Base-by-base conservation (phyloP, 108 stramenopile species). In the Fistulifera pelliculosa region DNA sequence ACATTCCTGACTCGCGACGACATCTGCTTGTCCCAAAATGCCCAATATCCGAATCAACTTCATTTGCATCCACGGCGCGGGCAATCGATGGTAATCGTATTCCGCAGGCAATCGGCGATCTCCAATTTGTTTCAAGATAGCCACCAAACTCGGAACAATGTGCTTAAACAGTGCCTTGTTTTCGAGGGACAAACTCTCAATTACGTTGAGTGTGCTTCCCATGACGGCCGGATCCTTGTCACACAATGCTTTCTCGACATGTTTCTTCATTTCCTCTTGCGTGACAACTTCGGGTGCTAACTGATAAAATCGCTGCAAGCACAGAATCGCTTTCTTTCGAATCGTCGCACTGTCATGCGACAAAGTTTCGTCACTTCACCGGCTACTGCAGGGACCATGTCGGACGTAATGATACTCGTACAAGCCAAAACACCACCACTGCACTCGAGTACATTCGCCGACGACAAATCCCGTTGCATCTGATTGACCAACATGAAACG, bases 51-150 rank as follows among this genome's bases (percentile, higher is more conserved):
- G 76, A 25, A 99, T 75, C 14, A 99, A 62, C 60, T 88, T 83
- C 71, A 98, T 87, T 74, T 99, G 98, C 66, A 98, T 96, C 98
- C 98, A 99, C 6, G 98, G 98, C 4, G 98, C 96, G 2, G 98
- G 98, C 17, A 99, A 91, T 1, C 95, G 80, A 73, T 99, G 98
- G 71, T 99, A 99, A 69, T 98, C 95, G 68, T 76, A 99, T 48
- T 98, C 98, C n/a, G 77, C 60, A 2, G 98, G 98, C 25, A 99
- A 69, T 14, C 98, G 87, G 57, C 93, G 94, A 58, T 99, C 98
- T 15, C 82, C 68, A 61, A 99, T 90, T 81, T 99, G 98, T 65
- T 97, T 97, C 27, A 99, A 68, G 51, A 99, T 98, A 57, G 73
- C 73, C 26, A 98, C 90, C 60, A 98, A 82, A 42, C 76, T 79